phyloP scores from a whole-genome alignment of 176 grass and related monocot species.

The Dendrocalamus sinicus region DNA sequence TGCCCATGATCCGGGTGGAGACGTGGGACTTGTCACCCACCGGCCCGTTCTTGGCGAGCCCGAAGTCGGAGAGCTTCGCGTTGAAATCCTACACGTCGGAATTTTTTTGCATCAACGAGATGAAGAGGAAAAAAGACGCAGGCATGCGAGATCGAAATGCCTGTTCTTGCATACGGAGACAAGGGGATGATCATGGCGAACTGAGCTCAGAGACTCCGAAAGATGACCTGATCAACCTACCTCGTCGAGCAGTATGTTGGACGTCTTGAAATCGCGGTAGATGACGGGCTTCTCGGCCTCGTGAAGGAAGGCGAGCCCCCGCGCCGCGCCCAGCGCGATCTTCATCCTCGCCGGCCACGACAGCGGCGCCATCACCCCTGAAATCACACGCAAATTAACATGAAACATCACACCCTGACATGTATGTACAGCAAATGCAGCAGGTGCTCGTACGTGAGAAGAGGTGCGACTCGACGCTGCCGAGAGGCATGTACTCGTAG shows the following conservation, averaged over 20 bases:
- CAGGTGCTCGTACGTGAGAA: constrained; percentile 33
- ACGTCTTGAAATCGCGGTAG: constrained; percentile 87
- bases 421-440: too few relatives aligned
- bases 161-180: not conserved
- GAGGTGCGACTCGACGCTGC: constrained; percentile 82
- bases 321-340: constrained; percentile 69
- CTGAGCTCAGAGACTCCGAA: not conserved
- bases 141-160: not conserved
- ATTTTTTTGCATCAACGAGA: not conserved
- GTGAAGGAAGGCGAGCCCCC: constrained; percentile 81
- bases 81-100: constrained; percentile 49
- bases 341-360: constrained; percentile 65
- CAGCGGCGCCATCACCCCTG: constrained; percentile 51
- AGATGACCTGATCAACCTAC: not conserved
- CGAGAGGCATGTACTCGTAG: constrained; percentile 72
- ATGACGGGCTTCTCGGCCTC: constrained; percentile 67
- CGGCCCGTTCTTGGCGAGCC: constrained; percentile 84
- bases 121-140: not conserved
- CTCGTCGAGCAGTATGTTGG: constrained; percentile 76
- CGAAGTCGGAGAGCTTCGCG: constrained; percentile 87
- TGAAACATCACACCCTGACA: not conserved
- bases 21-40: constrained; percentile 77
- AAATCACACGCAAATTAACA: not conserved
- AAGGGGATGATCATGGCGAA: not conserved
- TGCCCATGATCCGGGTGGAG: constrained; percentile 88